A percentile compares a stretch with the other conserved stretches of the same genome.
Evolutionary conservation across 2,329 filamentous ascomycete species (phyloP).

Genomic region (Stylonectria norvegica): DNA sequence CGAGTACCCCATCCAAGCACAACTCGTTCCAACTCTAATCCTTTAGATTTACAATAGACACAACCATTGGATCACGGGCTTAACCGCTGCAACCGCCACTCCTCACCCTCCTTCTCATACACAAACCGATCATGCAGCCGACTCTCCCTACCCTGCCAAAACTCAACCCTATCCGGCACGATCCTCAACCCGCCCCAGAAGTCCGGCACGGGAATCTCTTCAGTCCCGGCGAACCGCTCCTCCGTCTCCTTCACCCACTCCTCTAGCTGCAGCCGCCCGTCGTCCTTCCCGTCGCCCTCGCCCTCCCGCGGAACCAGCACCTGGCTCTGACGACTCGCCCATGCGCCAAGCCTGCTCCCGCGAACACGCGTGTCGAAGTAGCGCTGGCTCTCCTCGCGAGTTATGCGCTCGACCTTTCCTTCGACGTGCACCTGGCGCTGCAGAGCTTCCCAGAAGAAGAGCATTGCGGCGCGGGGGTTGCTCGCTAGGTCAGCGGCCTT

Average conservation of each 20-base stretch:
- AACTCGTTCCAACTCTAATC: no score
- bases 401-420: conserved; percentile 66
- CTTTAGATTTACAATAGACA: no score
- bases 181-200: conserved; percentile 94
- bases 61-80: no score
- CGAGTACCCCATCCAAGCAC: no score
- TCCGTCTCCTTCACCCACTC: conserved; percentile 74
- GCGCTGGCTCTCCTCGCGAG: conserved; percentile 65
- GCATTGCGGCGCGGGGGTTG: conserved; percentile 77
- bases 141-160: conserved; percentile 91
- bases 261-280: conserved; percentile 72
- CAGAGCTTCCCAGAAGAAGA: conserved; percentile 84
- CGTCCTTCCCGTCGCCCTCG: conserved; percentile 44
- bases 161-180: conserved; percentile 83
- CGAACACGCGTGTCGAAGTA: conserved; percentile 69
- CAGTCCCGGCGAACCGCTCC: conserved; percentile 67
- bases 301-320: conserved; percentile 61
- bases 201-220: conserved; percentile 82
- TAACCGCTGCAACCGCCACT: conserved; percentile 68
- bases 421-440: conserved; percentile 92
- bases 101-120: conserved; percentile 59
- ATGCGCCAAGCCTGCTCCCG: conserved; percentile 82
- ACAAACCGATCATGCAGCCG: conserved; percentile 90
- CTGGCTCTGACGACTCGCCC: conserved; percentile 86
- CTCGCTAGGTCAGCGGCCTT: conserved; percentile 64